Percentiles rank a stretch among this genome's conserved stretches.
These are phyloP conservation scores for Xylaria sp. DNA, from an alignment of 495 filamentous ascomycete genomes.

Conservation along the genomic window DNA sequence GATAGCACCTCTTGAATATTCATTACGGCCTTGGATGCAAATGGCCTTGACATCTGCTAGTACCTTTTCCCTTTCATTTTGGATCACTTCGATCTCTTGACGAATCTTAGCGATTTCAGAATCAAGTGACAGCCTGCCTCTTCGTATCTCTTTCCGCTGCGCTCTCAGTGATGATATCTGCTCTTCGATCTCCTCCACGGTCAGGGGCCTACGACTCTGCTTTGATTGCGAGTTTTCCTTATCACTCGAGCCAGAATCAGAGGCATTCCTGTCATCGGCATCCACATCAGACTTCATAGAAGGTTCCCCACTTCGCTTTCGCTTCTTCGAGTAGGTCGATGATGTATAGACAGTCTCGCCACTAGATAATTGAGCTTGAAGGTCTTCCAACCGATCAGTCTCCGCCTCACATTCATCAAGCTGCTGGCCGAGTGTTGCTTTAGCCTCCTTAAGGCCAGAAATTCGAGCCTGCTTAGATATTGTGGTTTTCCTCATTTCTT, in stretches of 20 bases:
- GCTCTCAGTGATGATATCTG: conserved; percentile 34
- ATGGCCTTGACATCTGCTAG: conserved; percentile 46
- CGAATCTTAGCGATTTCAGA: conserved; percentile 18
- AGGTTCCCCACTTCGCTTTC: conserved; percentile 35
- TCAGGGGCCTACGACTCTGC: conserved; percentile 27
- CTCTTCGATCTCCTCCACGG: conserved; percentile 34
- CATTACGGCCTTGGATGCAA: conserved; percentile 66
- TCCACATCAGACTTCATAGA: conserved; percentile 27
- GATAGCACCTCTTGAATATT: conserved; percentile 63
- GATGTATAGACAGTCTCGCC: conserved; percentile 62
- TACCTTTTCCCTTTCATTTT: conserved; percentile 30
- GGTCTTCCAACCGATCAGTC: conserved; percentile 53
- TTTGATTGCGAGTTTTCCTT: conserved; percentile 39
- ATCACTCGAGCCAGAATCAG: conserved; percentile 36
- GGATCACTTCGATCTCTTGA: conserved; percentile 35
- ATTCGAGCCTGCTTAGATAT: conserved; percentile 52
- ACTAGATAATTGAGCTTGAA: conserved; percentile 50
- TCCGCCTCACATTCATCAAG: conserved; percentile 46
- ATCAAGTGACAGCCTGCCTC: conserved; percentile 22
- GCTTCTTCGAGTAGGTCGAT: conserved; percentile 41
- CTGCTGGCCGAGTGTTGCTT: conserved; percentile 34
- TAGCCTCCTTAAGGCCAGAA: not conserved
- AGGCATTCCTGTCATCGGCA: conserved; percentile 28
- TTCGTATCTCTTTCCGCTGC: conserved; percentile 40
- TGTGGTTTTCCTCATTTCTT: conserved; percentile 23